Base-by-base conservation (phyloP, 805 yeast species). In the Lachancea kluyveri region DNA sequence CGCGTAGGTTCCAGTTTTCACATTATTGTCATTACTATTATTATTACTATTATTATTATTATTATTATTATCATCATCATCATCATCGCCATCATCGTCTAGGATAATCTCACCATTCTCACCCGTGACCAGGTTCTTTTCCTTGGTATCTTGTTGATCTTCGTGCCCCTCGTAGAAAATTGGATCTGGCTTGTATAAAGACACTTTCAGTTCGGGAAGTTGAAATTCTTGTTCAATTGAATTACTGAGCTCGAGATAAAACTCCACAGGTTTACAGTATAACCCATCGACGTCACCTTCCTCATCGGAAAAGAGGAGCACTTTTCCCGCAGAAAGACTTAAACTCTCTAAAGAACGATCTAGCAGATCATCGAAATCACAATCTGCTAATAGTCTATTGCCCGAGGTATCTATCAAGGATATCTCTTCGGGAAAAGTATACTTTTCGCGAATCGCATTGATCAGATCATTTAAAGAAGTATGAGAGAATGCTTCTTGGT, bases 351-450 rank as follows among this genome's bases (percentile, higher is more conserved):
- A 58, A 1, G 65, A 52, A 20, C 61, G 64, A 0, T 60, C 62
- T 8, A 66, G 46, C 48, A 90, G 79, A 48, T 88, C 97, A 30
- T 85, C 95, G 54, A 84, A 87, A 49, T 90, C 98, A 36, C 68
- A 68, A 58, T 92, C 98, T 45, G 84, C 85, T 6, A 92, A 53
- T 38, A 92, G 65, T 42, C 71, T 69, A 21, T 74, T 70, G 22
- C 64, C 59, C 4, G 40, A 48, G 8, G 52, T 39, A 38, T 57
- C 60, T 14, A 56, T 28, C 7, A 58, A 27, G 0, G 63, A 54
- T 4, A 52, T 36, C 22, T 55, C 61, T n/a, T 46, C 45, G 4
- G 53, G 72, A 50, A 75, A 84, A 0, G 64, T 65, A 45, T 79
- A 78, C 31, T 66, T 65, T 1, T 45, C 49, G 17, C 65, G 54